These are phyloP conservation scores for Candida endomychidarum DNA, from an alignment of 805 yeast species.

Conservation along the genomic window DNA sequence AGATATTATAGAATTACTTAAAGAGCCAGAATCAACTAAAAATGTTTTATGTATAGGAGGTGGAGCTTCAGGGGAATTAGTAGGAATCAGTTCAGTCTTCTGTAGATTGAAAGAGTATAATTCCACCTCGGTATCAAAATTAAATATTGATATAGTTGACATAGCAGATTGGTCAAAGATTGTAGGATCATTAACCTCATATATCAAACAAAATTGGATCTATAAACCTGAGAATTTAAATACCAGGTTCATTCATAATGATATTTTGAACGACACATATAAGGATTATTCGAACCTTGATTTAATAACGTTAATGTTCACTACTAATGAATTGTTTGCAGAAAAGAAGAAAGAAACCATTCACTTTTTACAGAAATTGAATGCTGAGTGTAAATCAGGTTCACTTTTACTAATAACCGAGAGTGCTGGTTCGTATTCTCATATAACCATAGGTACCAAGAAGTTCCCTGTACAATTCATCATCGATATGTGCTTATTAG, in stretches of 20 bases:
- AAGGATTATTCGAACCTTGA: slow-evolving; percentile 25
- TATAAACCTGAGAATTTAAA: slow-evolving; percentile 31
- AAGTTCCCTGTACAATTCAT: slow-evolving; percentile 81
- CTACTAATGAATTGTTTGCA: slow-evolving; percentile 82
- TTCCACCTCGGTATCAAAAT: slow-evolving; percentile 30
- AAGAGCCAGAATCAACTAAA: slow-evolving; percentile 27
- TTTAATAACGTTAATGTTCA: slow-evolving; percentile 73
- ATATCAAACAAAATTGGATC: slow-evolving; percentile 56
- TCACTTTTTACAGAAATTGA: slow-evolving; percentile 54
- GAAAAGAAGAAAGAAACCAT: slow-evolving; percentile 65
- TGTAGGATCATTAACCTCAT: slow-evolving; percentile 42
- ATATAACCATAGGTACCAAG: slow-evolving; percentile 72
- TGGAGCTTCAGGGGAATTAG: slow-evolving; percentile 85
- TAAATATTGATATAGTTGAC: slow-evolving; percentile 62
- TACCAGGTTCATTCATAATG: slow-evolving; percentile 29
- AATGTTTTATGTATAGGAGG: slow-evolving; percentile 74
- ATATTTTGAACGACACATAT: slow-evolving; percentile 25
- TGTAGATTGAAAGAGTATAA: slow-evolving; percentile 37
- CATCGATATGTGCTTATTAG: slow-evolving; percentile 68
- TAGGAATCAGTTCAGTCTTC: slow-evolving; percentile 61
- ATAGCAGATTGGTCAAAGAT: slow-evolving; percentile 75
- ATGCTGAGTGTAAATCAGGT: slow-evolving; percentile 52
- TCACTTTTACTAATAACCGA: slow-evolving; percentile 69
- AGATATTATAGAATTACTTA: slow-evolving; percentile 39
- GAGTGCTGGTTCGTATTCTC: slow-evolving; percentile 88